Evolutionary conservation across 139 green algal species (phyloP), one percentile per base, ranked within the genome.

Genomic region (Micractinium conductrix): DNA sequence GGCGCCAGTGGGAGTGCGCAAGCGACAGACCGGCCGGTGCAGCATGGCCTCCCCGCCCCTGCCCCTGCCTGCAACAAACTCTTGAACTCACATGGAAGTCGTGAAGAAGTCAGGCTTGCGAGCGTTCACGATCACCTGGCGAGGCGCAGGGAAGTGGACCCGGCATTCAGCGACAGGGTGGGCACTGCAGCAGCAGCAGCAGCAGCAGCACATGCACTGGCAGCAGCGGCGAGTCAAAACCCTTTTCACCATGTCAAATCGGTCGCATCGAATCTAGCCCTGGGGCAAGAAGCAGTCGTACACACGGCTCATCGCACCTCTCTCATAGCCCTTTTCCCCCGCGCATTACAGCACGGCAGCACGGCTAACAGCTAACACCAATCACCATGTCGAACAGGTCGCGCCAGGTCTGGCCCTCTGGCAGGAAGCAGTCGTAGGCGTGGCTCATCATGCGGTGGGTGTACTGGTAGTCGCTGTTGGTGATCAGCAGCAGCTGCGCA

Each of bases 51-150:
- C n/a, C n/a, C n/a, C n/a, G n/a, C n/a, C n/a, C n/a, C n/a, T n/a
- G n/a, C n/a, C n/a, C n/a, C n/a, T n/a, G n/a, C n/a, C n/a, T n/a
- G n/a, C n/a, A n/a, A n/a, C n/a, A n/a, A n/a, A n/a, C n/a, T n/a
- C n/a, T n/a, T n/a, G n/a, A n/a, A n/a, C n/a, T n/a, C n/a, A n/a
- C 89, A 95, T 95, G 74, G 94, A 91, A 74, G 93, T 84, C 80
- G 87, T 96, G 90, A 98, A 99, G 84, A 99, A 99, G 81, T 98
- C 96, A 5, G 96, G 96, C 91, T 99, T 99, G 75, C 93, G 88
- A 0, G 96, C 93, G 81, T 94, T 93, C 21, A 99, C 92, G 72
- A 99, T 97, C 2, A 98, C 90, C 90, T 96, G 90, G 62, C n/a
- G 22, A 28, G 26, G 78, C 9, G 14, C 67, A 62, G 53, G 73